Percentiles rank a stretch among this genome's conserved stretches.
These are phyloP conservation scores for Hordeum vulgare DNA, from an alignment of 176 grass and related monocot genomes.

Conservation along the genomic window MorexV3_pseudomolecules_assembly NC_058523.1:98344727-98345226, in stretches of 20 bases:
- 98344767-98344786: conserved; percentile 16
- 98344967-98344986: conserved; percentile 32
- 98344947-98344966: conserved; percentile 78
- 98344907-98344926: conserved; percentile 83
- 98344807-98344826: not conserved
- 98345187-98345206: conserved; percentile 2
- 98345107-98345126: conserved; percentile 88
- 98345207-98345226: conserved; percentile 6
- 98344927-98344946: conserved; percentile 82
- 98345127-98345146: conserved; percentile 17
- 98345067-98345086: conserved; percentile 93
- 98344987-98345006: conserved; percentile 55
- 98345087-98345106: conserved; percentile 85
- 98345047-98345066: conserved; percentile 74
- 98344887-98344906: conserved; percentile 90
- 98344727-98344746: conserved; percentile 72
- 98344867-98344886: conserved; percentile 98
- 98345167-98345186: not conserved
- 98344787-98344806: not conserved
- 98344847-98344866: conserved; percentile 76
- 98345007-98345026: conserved; percentile 68
- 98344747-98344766: conserved; percentile 53
- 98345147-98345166: conserved; percentile 15
- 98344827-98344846: not conserved
- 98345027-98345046: conserved; percentile 73